Conservation (phyloP, 371 early-diverging fungal genomes). For the Choanephora cucurbitarum region DNA sequence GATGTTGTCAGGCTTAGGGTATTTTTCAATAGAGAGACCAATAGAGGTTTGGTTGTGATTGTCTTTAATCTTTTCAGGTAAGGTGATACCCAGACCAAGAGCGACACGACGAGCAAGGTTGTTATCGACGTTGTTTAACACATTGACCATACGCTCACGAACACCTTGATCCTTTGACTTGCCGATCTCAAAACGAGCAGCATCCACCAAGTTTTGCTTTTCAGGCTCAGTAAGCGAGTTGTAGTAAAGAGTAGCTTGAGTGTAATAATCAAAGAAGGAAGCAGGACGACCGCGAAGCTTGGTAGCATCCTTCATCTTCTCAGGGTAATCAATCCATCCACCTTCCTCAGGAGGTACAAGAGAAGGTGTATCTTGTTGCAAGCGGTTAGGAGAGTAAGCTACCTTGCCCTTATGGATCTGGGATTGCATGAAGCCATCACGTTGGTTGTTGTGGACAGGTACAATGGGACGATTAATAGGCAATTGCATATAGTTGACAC, state of each 20-base stretch:
- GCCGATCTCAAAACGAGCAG: constrained; percentile 44
- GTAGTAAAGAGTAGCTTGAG: constrained; percentile 47
- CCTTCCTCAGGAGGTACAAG: constrained; percentile 13
- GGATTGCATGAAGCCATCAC: constrained; percentile 50
- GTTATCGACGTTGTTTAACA: constrained; percentile 43
- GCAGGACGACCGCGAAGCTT: constrained; percentile 27
- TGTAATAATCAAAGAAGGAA: constrained; percentile 41
- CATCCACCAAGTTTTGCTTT: constrained; percentile 43
- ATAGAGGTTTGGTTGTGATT: constrained; percentile 22
- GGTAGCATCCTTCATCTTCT: constrained; percentile 12
- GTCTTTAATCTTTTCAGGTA: constrained; percentile 28
- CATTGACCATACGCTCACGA: constrained; percentile 36
- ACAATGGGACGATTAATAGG: constrained; percentile 55
- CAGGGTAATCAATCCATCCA: constrained; percentile 22
- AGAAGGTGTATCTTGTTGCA: constrained; percentile 23
- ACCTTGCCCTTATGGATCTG: constrained; percentile 19
- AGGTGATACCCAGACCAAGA: constrained; percentile 27
- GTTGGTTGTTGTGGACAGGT: constrained; percentile 52
- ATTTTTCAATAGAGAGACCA: constrained; percentile 38
- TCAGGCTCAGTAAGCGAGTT: constrained; percentile 40
- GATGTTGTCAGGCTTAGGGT: constrained; percentile 35
- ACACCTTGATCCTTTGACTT: constrained; percentile 31
- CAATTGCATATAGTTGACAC: constrained; percentile 51
- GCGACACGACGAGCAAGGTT: constrained; percentile 45
- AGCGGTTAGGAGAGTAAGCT: constrained; percentile 20